Base-by-base conservation (phyloP, 2,329 filamentous ascomycete species). In the Ceratocystis huliohia region DNA sequence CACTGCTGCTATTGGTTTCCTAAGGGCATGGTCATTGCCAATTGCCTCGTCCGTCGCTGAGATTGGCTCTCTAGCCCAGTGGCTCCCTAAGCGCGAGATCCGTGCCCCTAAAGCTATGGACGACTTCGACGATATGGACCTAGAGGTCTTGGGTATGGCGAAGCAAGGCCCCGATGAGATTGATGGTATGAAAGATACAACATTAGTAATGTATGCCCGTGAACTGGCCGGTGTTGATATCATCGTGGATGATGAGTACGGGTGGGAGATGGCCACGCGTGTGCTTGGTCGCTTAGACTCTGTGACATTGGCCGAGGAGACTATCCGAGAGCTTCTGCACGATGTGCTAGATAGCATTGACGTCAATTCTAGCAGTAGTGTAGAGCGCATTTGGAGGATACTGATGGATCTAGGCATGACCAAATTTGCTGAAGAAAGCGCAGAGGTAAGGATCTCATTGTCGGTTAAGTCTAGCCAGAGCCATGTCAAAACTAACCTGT, bases 211-310 rank as follows among this genome's bases (percentile, higher is more conserved):
- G 61, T 97, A 96, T 74, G 88, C 93, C 0, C 81, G 86, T 63
- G 81, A 82, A 28, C 74, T 93, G 22, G 80, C 87, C 41, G 80
- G 80, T 68, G 80, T 81, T 69, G 79, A 81, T 65, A 77, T 80
- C 25, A 73, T 85, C 61, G 76, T 76, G 0, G 71, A 76, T 2
- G 72, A 75, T 15, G 79, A 82, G 46, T 87, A 92, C 71, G 92
- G 93, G 7, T 97, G 93, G 93, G 91, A 96, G 76, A 77, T 96
- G 72, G 88, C 91, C 0, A 85, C 96, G 56, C 85, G 91, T 68
- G 83, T 96, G 10, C 80, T 96, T 59, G 89, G 88, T 8, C 85
- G 93, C 65, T 82, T 97, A 73, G 88, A 96, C 72, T 85, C 91
- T 68, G 79, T 82, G 0, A 80, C 84, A 62, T 82, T 84, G 63